Conservation (phyloP, 2,329 filamentous ascomycete species). For the Hypocreales sp. region DNA sequence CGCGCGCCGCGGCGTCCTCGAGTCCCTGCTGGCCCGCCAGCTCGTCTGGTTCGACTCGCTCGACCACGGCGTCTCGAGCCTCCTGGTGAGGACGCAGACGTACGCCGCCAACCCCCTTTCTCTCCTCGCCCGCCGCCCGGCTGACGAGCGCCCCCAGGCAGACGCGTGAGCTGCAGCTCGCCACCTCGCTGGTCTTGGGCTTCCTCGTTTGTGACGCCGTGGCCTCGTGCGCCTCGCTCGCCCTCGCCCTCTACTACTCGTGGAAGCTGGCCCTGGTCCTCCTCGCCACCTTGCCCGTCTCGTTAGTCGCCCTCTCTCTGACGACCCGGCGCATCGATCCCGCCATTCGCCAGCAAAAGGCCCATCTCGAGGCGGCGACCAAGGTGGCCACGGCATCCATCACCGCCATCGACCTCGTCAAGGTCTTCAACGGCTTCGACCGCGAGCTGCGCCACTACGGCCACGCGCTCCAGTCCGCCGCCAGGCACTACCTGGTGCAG, state of each 20-base stretch:
- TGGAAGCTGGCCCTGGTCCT: constrained; percentile 77
- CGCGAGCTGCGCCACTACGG: constrained; percentile 55
- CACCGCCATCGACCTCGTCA: constrained; percentile 67
- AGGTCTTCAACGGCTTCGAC: constrained; percentile 64
- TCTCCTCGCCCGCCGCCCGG: neutral
- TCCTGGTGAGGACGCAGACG: constrained; percentile 61
- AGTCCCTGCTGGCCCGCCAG: constrained; percentile 52
- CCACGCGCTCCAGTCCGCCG: constrained; percentile 38
- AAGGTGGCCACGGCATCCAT: constrained; percentile 58
- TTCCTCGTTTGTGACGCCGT: constrained; percentile 48
- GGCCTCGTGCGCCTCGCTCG: constrained; percentile 49
- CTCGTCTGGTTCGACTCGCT: constrained; percentile 71
- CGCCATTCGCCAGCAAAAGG: constrained; percentile 54
- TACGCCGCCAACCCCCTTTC: constrained; percentile 22
- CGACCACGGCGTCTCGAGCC: constrained; percentile 53
- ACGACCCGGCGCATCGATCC: constrained; percentile 46
- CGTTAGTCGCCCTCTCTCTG: constrained; percentile 41
- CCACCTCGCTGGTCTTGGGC: constrained; percentile 67
- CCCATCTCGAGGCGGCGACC: constrained; percentile 51
- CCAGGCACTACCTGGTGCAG: constrained; percentile 49
- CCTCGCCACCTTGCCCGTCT: constrained; percentile 55
- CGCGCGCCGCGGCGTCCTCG: constrained; percentile 50
- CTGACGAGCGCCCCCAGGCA: constrained; percentile 36
- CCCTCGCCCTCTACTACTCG: constrained; percentile 61
- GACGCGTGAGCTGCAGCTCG: constrained; percentile 65